These are phyloP conservation scores for Schizosaccharomyces octosporus DNA, from an alignment of 805 yeast genomes.

Conservation along the genomic window DNA sequence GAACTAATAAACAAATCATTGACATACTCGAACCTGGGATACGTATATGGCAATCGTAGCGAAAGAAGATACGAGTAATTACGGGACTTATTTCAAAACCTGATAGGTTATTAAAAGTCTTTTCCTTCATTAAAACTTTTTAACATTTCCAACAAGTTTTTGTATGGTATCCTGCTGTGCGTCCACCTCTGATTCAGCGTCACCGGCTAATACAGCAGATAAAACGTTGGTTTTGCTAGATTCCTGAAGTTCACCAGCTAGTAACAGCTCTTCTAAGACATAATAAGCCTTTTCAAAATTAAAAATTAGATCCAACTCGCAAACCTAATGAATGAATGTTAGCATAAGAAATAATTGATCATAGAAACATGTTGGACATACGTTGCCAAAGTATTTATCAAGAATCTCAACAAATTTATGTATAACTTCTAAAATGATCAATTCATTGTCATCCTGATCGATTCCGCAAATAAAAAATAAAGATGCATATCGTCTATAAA, in stretches of 20 bases:
- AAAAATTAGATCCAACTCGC: conserved; percentile 81
- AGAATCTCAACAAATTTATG: conserved; percentile 74
- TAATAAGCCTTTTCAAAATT: conserved; percentile 66
- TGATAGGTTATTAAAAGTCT: no score
- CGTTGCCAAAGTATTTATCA: conserved; percentile 68
- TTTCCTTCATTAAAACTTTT: not conserved
- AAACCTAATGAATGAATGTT: conserved; percentile 10
- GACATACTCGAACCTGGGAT: no score
- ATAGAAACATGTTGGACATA: conserved; percentile 11
- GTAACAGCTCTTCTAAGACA: conserved; percentile 63
- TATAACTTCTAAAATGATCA: conserved; percentile 57
- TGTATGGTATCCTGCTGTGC: not conserved
- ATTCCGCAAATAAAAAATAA: conserved; percentile 62
- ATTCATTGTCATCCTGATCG: conserved; percentile 54
- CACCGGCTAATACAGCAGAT: conserved; percentile 54
- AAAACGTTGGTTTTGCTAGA: conserved; percentile 47
- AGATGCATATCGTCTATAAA: conserved; percentile 84
- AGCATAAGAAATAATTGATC: not conserved
- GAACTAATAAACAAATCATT: no score
- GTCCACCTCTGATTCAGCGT: conserved; percentile 30
- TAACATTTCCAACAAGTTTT: not conserved
- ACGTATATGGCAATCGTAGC: no score
- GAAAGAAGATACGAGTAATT: no score
- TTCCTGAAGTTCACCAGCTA: conserved; percentile 81
- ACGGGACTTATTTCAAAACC: no score